Evolutionary conservation across 1,284 basidiomycete genomes (phyloP), one percentile per base, ranked within the genome.

Genomic region (Naganishia cerealis): DNA sequence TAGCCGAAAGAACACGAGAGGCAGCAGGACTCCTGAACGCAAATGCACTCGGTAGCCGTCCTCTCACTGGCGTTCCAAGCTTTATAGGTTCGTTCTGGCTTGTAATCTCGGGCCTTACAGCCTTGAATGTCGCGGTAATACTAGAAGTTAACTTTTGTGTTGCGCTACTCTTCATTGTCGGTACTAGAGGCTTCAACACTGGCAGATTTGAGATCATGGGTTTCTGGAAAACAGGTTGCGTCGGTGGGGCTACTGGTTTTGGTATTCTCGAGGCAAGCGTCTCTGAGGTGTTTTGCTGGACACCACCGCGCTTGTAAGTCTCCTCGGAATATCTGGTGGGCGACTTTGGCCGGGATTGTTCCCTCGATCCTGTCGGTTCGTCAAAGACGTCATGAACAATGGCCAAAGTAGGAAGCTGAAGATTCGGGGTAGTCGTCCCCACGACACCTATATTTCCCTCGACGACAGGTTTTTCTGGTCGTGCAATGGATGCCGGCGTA

Each of bases 171-270:
- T 63, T 63, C 15, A 40, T 54, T 24, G 61, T 50, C 13, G 53
- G 26, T 21, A 54, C 15, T 2, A 50, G 54, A 16, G 61, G 61
- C 38, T 63, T 63, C 50, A 54, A 26, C 18, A 53, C 38, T 16
- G 61, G 61, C 52, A 63, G 42, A 24, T 39, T 52, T 18, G 61
- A 63, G 16, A 63, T 42, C 50, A 42, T 54, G n/a, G 61, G 61
- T 54, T 63, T 63, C 13, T 50, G 61, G n/a, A 63, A 63, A 38
- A 54, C 50, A n/a, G 61, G 61, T 26, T 63, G 61, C 1, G 61
- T 40, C 40, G 61, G 61, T 26, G 50, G 48, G 10, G 40, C 38
- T 4, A 55, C 21, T 8, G 61, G 42, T 40, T 63, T 63, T 10
- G 61, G 61, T 63, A 63, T 63, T 26, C 61, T 54, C 13, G 61